These are phyloP conservation scores for Sarocladiaceae sp. DNA, from an alignment of 2,329 filamentous ascomycete genomes.

Conservation along the genomic window DNA sequence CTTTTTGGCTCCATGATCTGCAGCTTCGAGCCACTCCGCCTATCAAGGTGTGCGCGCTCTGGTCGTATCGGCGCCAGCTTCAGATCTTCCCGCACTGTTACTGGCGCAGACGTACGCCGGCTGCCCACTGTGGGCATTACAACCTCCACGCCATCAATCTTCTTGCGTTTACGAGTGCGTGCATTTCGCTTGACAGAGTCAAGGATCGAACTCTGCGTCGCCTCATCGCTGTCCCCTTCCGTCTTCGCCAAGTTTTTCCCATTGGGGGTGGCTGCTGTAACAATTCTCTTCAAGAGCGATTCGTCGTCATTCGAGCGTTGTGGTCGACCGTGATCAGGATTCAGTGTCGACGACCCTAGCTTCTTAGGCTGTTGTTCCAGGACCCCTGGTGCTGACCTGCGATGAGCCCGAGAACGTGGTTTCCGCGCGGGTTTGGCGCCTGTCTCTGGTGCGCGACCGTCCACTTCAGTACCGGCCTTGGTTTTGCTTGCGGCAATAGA, in stretches of 20 bases:
- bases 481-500: background rate
- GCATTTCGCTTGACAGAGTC: constrained; percentile 44
- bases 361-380: constrained; percentile 21
- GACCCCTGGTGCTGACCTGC: constrained; percentile 34
- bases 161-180: constrained; percentile 40
- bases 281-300: background rate
- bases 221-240: background rate
- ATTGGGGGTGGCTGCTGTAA: background rate
- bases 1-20: constrained; percentile 24
- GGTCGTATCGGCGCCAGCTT: constrained; percentile 25
- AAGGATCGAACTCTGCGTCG: constrained; percentile 36
- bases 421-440: constrained; percentile 1
- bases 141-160: constrained; percentile 33
- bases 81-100: constrained; percentile 14
- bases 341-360: constrained; percentile 26
- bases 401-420: constrained; percentile 24
- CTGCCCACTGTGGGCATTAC: constrained; percentile 15
- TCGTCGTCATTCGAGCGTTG: background rate
- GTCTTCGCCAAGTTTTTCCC: background rate
- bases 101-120: background rate
- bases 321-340: constrained; percentile 26
- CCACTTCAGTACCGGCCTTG: background rate
- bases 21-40: constrained; percentile 13
- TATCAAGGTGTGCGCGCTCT: constrained; percentile 13
- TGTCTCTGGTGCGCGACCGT: background rate